Base-by-base conservation (phyloP, 768 basidiomycete species). In the Boletus pseudopeckii region DNA sequence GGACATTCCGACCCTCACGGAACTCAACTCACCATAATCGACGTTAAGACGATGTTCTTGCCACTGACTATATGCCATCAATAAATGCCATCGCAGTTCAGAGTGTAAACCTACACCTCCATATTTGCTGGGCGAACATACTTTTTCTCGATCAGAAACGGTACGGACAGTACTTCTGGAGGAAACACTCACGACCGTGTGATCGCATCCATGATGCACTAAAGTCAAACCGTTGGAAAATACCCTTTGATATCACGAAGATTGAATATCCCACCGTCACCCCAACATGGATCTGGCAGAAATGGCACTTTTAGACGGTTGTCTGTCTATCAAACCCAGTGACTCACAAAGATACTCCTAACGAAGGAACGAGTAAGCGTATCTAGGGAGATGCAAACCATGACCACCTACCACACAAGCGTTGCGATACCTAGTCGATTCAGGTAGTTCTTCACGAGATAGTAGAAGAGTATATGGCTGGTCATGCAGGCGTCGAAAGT, bases 321-420 rank as follows among this genome's bases (percentile, higher is more conserved):
- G 14, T 15, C 13, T 48, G 7, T 47, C 20, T 15, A 41, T 33
- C 9, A 45, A 43, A 30, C 7, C 22, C 40, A 28, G 11, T 33
- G 58, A 63, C 80, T 65, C 58, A 83, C 82, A n/a, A 80, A 67
- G 18, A 82, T 63, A 56, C 80, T 83, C 81, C 81, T 82, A 52
- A 28, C 17, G 13, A 39, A n/a, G 43, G 0, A 7, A 26, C 10
- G 28, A 2, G 15, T 63, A 17, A 59, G 24, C 33, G 4, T 37
- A 33, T 9, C 24, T 17, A 8, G 8, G 5, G 18, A 10, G n/a
- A 36, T 30, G 36, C 7, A 11, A 28, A 22, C 4, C 0, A n/a
- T 36, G 7, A 30, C 15, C 28, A 57, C 62, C 4, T 32, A 63
- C 84, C 84, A 85, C 11, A 80, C 73, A 1, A 77, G 76, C 26